phyloP scores from a whole-genome alignment of 306 rosid species.

The Phaseolus lunatus region DNA sequence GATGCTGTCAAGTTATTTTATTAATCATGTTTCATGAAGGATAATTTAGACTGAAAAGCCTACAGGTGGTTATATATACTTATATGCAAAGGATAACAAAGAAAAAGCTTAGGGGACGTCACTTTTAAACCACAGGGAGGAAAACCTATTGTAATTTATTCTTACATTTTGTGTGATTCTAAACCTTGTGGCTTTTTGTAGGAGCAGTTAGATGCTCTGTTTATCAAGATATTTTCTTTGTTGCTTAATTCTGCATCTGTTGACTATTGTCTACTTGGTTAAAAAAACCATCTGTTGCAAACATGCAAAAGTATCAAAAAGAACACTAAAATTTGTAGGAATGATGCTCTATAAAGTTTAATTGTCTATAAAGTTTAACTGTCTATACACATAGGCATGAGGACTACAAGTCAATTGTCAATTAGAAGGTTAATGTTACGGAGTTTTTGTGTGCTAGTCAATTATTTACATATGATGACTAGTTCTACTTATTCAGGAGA shows the following conservation, averaged over 20 bases:
- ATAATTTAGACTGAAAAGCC: conserved; percentile 11
- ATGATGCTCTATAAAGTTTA: neutral
- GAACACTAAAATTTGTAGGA: conserved; percentile 11
- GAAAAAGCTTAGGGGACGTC: neutral
- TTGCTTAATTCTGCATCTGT: neutral
- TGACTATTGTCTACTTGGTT: neutral
- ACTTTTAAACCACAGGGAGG: conserved; percentile 2
- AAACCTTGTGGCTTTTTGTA: neutral
- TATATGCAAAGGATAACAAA: neutral
- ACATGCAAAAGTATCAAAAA: conserved; percentile 24
- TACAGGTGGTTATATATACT: neutral
- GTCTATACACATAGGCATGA: neutral
- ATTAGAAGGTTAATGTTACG: neutral
- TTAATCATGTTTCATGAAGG: neutral
- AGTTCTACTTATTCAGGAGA: conserved; percentile 32
- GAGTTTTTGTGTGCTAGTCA: neutral
- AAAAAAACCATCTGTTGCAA: conserved; percentile 29
- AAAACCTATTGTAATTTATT: neutral
- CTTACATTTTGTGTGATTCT: neutral
- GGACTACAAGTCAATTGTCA: neutral
- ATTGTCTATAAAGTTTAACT: conserved; percentile 4
- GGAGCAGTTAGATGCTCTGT: neutral
- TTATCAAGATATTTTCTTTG: conserved; percentile 20
- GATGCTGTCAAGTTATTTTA: conserved; percentile 1
- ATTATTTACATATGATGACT: conserved; percentile 7